Base-by-base conservation (phyloP, 805 yeast genomes). In the Pichia ethanolica region DNA sequence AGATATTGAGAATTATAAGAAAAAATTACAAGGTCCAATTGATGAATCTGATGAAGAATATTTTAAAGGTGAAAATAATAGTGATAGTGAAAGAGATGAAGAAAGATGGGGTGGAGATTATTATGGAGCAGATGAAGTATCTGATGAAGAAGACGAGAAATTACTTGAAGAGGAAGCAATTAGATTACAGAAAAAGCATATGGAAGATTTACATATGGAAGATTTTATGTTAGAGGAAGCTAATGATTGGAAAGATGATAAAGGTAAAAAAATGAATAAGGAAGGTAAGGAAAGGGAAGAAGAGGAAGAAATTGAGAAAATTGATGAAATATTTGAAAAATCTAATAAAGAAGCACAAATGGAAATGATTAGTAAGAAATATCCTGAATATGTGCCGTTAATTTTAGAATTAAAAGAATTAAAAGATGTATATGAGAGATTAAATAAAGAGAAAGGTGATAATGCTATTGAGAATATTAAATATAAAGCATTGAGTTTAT, bases 131-230 rank as follows among this genome's bases (percentile, higher is more conserved):
- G 85, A 79, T 53, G 78, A 75, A 14, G 75, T 69, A 56, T 87
- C 74, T 65, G 95, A 86, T 55, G 91, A 83, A 34, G 95, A 81
- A 47, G 82, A 81, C 34, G 86, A 88, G 5, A 82, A 79, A 53
- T 82, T 79, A 53, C 82, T 89, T 68, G 93, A 91, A 50, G 82
- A 80, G 58, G 97, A 93, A 67, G 98, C 98, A 0, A 61, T 87
- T 44, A 81, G 89, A 61, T 81, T 88, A 56, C 97, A 90, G 68
- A 86, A 85, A 70, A 75, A 78, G 56, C 89, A 89, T 64, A 68
- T 88, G 51, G 80, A 80, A 56, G 95, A 85, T 42, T 71, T 90
- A 57, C 79, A 81, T 43, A 82, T 85, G 77, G 86, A 75, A 30
- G 93, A 85, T 63, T 83, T 75, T 62, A 68, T 83, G 57, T 93